phyloP scores from a whole-genome alignment of 495 filamentous ascomycete genomes.

The Neurospora intermedia region DNA sequence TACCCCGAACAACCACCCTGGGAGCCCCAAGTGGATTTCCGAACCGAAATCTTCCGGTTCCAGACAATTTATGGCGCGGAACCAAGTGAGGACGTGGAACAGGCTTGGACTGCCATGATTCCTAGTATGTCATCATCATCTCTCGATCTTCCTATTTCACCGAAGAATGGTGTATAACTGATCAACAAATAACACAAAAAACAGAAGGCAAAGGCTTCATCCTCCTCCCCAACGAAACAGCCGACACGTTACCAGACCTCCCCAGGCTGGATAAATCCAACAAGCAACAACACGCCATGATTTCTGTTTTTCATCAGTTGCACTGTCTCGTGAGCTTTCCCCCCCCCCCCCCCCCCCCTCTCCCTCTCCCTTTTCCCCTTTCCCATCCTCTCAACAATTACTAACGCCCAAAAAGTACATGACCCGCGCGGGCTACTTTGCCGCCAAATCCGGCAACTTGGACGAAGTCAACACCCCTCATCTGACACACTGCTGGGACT shows the following conservation, averaged over 20 bases:
- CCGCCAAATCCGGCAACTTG: background rate
- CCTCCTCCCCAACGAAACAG: background rate
- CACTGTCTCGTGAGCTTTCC: background rate
- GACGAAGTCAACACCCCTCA: background rate
- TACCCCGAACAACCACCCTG: background rate
- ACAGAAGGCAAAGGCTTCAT: conserved; percentile 3
- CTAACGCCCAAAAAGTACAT: background rate
- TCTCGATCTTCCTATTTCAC: no score
- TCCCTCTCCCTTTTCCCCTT: no score
- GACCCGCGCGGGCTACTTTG: conserved; percentile 1
- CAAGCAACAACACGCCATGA: background rate
- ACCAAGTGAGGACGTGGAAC: background rate
- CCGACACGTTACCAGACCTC: background rate
- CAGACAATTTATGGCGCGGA: background rate
- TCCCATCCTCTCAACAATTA: background rate
- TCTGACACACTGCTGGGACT: conserved; percentile 16
- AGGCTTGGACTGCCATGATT: conserved; percentile 3
- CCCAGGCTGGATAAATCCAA: background rate
- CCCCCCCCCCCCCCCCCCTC: no score
- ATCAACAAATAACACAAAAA: background rate
- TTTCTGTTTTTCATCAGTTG: background rate
- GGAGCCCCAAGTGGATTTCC: background rate
- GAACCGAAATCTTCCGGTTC: background rate
- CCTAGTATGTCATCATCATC: background rate
- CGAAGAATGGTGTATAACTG: background rate